These are phyloP conservation scores for Zygoascus biomembranicola DNA, from an alignment of 805 yeast species.

Conservation along the genomic window DNA sequence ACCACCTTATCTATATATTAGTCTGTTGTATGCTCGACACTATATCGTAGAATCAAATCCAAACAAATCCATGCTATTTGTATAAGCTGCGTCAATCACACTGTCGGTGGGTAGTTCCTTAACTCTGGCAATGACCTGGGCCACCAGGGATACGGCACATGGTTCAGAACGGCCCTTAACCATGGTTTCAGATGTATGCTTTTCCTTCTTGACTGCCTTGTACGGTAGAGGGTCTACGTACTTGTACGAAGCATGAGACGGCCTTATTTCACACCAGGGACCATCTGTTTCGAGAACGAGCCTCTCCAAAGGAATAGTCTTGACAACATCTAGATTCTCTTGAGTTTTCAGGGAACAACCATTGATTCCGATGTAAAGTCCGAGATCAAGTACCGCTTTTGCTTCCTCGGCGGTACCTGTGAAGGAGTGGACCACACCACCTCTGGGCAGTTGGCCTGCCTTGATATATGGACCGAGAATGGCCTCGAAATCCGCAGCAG, in stretches of 20 bases:
- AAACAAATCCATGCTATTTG: slow-evolving; percentile 43
- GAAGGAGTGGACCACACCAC: slow-evolving; percentile 92
- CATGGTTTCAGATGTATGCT: slow-evolving; percentile 37
- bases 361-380: slow-evolving; percentile 72
- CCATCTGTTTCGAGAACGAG: slow-evolving; percentile 90
- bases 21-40: background rate
- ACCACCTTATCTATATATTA: background rate
- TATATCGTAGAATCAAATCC: slow-evolving; percentile 12
- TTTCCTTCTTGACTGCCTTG: slow-evolving; percentile 58
- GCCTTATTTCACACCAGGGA: slow-evolving; percentile 96
- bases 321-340: slow-evolving; percentile 62
- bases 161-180: slow-evolving; percentile 91
- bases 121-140: slow-evolving; percentile 52
- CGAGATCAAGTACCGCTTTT: slow-evolving; percentile 44
- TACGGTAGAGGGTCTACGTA: slow-evolving; percentile 41
- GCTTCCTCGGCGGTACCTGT: slow-evolving; percentile 74
- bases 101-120: slow-evolving; percentile 35
- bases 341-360: slow-evolving; percentile 85
- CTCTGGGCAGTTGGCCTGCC: slow-evolving; percentile 32
- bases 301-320: slow-evolving; percentile 57
- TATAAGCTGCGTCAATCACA: slow-evolving; percentile 43
- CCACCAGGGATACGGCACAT: slow-evolving; percentile 73
- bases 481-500: slow-evolving; percentile 67
- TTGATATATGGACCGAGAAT: slow-evolving; percentile 54
- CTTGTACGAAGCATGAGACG: slow-evolving; percentile 66